Base-by-base conservation (phyloP, 306 rosid species). In the Acacia crassicarpa region DNA sequence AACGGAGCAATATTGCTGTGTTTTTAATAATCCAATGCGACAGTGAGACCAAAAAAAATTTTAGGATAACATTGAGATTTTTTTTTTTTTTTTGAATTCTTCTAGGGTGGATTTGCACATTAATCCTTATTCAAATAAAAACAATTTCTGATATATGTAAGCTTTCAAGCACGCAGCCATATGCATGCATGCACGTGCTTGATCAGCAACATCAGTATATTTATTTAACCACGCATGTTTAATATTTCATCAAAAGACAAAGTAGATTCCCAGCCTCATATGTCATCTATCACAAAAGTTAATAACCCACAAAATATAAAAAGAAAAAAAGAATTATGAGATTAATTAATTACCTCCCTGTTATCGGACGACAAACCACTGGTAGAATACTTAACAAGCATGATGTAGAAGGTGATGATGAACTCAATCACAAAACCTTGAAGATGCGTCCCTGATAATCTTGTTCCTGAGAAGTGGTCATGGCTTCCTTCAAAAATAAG, bases 381-480 rank as follows among this genome's bases (percentile, higher is more conserved):
- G 96, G 93, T 5, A 95, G 65, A 58, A 58, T n/a, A 58, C 65
- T 58, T 85, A 32, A 89, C 89, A 44, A 93, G 90, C 97, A 91
- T 92, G 81, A 95, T 96, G 84, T 76, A 84, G 82, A 93, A 92
- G 0, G 99, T 95, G 90, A 90, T 89, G 32, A 95, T 86, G 85
- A 91, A 95, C 75, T 95, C 99, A 67, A 92, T 3, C n/a, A 79
- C 92, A 83, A 95, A 91, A 61, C 97, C 80, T 61, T 95, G 99
- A 19, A 88, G 0, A 14, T 85, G 2, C 19, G 94, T 56, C 0
- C 93, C 99, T 33, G 33, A 0, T 9, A 97, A 92, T 5, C 62
- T 12, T 25, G 96, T 92, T 85, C 99, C 99, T 1, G 89, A 6
- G 67, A 95, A 95, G 22, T 78, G 87, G 67, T 77, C 61, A 44